Evolutionary conservation across 2,329 filamentous ascomycete species (phyloP).

Genomic region (Trichoderma guizhouense): DNA sequence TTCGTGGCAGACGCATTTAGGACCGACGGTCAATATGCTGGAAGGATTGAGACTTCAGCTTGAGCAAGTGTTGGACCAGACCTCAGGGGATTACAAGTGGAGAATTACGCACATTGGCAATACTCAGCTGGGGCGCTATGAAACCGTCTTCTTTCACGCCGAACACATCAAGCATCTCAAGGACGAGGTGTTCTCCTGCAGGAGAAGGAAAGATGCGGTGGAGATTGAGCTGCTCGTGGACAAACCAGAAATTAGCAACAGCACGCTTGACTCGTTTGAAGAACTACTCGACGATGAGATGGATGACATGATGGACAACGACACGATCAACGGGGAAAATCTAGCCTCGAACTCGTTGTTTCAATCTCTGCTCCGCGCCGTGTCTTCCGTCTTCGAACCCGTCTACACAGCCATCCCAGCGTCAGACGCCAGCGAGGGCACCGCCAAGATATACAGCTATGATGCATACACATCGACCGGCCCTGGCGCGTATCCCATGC

Average conservation of each 20-base stretch:
- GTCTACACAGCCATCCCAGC: slow-evolving; percentile 30
- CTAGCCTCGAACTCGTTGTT: slow-evolving; percentile 41
- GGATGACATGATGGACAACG: not conserved
- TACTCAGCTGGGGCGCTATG: slow-evolving; percentile 78
- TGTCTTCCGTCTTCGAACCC: slow-evolving; percentile 44
- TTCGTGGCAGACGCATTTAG: slow-evolving; percentile 34
- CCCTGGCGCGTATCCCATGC: slow-evolving; percentile 64
- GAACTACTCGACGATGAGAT: not conserved
- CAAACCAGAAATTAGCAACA: slow-evolving; percentile 20
- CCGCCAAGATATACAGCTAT: slow-evolving; percentile 45
- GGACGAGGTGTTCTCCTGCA: slow-evolving; percentile 79
- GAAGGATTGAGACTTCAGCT: slow-evolving; percentile 63
- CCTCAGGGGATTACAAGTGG: slow-evolving; percentile 49
- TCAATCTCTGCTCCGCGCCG: slow-evolving; percentile 45
- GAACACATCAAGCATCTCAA: slow-evolving; percentile 72
- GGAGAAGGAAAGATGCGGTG: slow-evolving; percentile 68
- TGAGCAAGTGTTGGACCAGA: slow-evolving; percentile 57
- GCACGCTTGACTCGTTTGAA: slow-evolving; percentile 5
- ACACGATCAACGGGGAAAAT: slow-evolving; percentile 13
- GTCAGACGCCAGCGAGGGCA: slow-evolving; percentile 26
- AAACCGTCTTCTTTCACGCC: slow-evolving; percentile 76
- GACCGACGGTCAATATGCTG: slow-evolving; percentile 49
- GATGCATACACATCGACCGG: slow-evolving; percentile 53
- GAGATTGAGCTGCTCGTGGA: slow-evolving; percentile 64
- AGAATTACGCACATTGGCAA: slow-evolving; percentile 78